Evolutionary conservation across 345 rosid species (phyloP).

Genomic region (Eucalyptus pumila): DNA sequence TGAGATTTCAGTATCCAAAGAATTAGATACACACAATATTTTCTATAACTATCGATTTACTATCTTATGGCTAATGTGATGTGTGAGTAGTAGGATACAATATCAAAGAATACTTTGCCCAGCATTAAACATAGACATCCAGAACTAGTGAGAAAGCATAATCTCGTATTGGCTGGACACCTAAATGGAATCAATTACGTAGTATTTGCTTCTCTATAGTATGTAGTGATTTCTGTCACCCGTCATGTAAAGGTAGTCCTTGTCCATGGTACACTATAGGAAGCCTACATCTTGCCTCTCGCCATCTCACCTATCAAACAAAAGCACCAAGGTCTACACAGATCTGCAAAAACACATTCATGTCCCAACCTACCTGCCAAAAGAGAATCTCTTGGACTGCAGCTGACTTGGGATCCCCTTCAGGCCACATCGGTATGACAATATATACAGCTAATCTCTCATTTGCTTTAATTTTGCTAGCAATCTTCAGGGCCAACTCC

Average conservation of each 20-base stretch:
- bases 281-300: not conserved
- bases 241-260: not conserved
- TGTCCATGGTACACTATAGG: not conserved
- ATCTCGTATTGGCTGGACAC: not conserved
- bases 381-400: slow-evolving; percentile 85
- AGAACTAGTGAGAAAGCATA: not conserved
- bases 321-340: not conserved
- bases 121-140: not conserved
- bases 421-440: slow-evolving; percentile 97
- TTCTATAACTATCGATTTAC: not conserved
- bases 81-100: not conserved
- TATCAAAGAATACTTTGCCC: not conserved
- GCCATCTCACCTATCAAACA: not conserved
- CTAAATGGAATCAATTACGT: not conserved
- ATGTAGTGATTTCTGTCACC: not conserved
- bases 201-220: not conserved
- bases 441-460: slow-evolving; percentile 89
- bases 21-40: not conserved
- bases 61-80: not conserved
- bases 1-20: not conserved
- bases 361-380: slow-evolving; percentile 66
- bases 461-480: slow-evolving; percentile 70
- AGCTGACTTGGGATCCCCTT: slow-evolving; percentile 79
- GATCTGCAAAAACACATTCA: not conserved
- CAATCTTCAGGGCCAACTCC: slow-evolving; percentile 94